Evolutionary conservation across 192 early-diverging fungal species (phyloP), one percentile per base, ranked within the genome.

Genomic region (Coemansia aciculifera): DNA sequence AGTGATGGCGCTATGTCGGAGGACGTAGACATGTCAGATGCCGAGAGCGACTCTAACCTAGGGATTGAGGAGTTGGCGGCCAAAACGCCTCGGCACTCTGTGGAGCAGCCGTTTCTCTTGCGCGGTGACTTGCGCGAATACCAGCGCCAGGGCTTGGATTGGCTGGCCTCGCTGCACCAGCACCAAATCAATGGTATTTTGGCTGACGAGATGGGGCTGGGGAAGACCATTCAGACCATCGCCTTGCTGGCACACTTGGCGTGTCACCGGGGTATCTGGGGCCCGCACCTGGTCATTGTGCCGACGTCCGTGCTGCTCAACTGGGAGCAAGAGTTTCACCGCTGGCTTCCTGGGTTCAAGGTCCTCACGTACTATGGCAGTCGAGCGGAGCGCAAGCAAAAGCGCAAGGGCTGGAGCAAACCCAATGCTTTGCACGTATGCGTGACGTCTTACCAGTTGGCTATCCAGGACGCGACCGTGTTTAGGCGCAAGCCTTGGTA

Each of bases 171-270:
- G 60, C 78, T 98, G 37, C 95, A 95, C 74, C 87, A 87, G 48
- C 92, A 95, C 60, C 89, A 90, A 3, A 75, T 95, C 51, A 95
- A 94, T 37, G 91, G 96, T 0, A 98, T 99, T 65, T 67, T 98
- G 51, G 97, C 96, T 1, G 96, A 98, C 71, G 96, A 98, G 76
- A 88, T 90, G 93, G 90, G 94, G n/a, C 74, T 96, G 21, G 97
- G 97, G 13, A 99, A 99, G 83, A 98, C 97, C 0, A 87, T 99
- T 1, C 97, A 99, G 81, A 95, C 94, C 2, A 96, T 99, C 52
- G 88, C 92, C 3, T 92, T 97, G 60, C 83, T 98, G 8, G 88
- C 86, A 6, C 93, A 92, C 59, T 79, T 99, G 6, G 92, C 90
- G 37, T 89, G 87, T 63, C 79, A 86, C 61, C 59, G 89, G 12